Evolutionary conservation across 495 filamentous ascomycete genomes (phyloP).

Genomic region (Xylaria intraflava): DNA sequence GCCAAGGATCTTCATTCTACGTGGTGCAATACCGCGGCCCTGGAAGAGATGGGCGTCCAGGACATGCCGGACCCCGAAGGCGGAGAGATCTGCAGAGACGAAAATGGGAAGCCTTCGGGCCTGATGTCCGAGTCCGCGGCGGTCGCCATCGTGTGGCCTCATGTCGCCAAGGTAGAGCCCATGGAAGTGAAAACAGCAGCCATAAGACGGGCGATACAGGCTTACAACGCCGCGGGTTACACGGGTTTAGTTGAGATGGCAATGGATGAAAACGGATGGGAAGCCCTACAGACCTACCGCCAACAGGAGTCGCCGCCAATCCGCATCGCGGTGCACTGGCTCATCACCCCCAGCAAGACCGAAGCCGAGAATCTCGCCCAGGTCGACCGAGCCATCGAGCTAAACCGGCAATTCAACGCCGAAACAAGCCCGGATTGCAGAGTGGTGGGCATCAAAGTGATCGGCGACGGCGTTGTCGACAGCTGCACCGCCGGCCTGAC

Average conservation of each 20-base stretch:
- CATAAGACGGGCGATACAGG: slow-evolving; percentile 40
- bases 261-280: slow-evolving; percentile 60
- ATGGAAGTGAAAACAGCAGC: slow-evolving; percentile 49
- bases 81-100: slow-evolving; percentile 50
- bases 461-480: slow-evolving; percentile 62
- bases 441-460: slow-evolving; percentile 61
- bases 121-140: slow-evolving; percentile 54
- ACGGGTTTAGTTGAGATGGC: slow-evolving; percentile 64
- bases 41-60: slow-evolving; percentile 46
- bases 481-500: slow-evolving; percentile 58
- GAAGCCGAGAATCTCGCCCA: slow-evolving; percentile 41
- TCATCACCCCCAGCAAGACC: slow-evolving; percentile 43
- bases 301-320: slow-evolving; percentile 38
- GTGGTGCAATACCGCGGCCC: slow-evolving; percentile 53
- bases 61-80: slow-evolving; percentile 47
- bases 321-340: slow-evolving; percentile 58
- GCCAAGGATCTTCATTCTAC: slow-evolving; percentile 57
- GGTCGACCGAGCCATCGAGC: slow-evolving; percentile 54
- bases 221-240: slow-evolving; percentile 52
- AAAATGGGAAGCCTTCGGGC: slow-evolving; percentile 45
- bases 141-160: slow-evolving; percentile 52
- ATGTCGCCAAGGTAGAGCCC: slow-evolving; percentile 45
- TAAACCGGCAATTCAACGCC: slow-evolving; percentile 42
- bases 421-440: slow-evolving; percentile 46
- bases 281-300: slow-evolving; percentile 44